These are phyloP conservation scores for Trametes gibbosa DNA, from an alignment of 768 basidiomycete genomes.

Conservation along the genomic window DNA sequence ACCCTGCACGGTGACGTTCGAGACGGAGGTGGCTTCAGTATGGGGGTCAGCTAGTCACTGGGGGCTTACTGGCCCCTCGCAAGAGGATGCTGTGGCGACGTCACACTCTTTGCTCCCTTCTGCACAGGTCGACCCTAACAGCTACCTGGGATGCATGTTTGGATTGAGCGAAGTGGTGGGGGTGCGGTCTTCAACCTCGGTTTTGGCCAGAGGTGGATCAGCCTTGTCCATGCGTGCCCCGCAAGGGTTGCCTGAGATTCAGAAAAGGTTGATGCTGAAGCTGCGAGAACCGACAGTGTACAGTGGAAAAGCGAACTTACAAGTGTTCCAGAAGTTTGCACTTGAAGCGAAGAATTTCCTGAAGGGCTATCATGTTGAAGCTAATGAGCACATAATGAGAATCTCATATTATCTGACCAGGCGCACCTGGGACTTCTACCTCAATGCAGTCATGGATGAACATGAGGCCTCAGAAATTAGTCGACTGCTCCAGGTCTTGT, in stretches of 20 bases:
- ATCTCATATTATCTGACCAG: not conserved
- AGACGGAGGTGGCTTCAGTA: not conserved
- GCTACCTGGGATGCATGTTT: conserved; percentile 2
- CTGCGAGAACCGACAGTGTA: conserved; percentile 1
- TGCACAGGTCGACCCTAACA: conserved; percentile 1
- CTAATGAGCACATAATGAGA: not conserved
- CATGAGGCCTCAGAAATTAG: not conserved
- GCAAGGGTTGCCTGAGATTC: not conserved
- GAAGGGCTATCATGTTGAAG: not conserved
- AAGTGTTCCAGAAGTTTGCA: conserved; percentile 7
- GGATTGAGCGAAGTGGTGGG: no score
- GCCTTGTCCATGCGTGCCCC: not conserved
- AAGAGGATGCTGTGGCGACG: not conserved
- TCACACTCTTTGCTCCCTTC: not conserved
- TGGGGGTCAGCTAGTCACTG: not conserved
- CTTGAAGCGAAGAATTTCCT: not conserved
- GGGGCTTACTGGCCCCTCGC: not conserved
- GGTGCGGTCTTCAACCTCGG: not conserved
- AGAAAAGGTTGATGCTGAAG: not conserved
- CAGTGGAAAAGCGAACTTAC: not conserved
- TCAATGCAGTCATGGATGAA: not conserved
- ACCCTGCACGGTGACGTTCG: not conserved
- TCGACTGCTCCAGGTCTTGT: not conserved
- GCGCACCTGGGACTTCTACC: not conserved
- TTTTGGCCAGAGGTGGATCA: not conserved